Conservation (phyloP, 768 basidiomycete species). For the Lactarius tabidus region DNA sequence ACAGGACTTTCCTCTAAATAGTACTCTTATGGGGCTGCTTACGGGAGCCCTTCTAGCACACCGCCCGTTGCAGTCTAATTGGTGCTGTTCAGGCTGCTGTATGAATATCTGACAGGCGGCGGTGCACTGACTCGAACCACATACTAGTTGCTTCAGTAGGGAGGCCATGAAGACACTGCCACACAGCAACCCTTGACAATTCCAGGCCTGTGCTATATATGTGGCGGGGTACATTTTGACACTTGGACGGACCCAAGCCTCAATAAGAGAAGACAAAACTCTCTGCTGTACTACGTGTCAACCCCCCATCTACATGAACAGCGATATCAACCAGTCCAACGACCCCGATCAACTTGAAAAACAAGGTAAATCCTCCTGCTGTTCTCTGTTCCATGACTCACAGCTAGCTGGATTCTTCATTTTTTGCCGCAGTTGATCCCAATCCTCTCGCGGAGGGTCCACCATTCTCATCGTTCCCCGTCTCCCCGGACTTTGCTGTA, state of each 20-base stretch:
- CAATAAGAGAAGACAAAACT: background rate
- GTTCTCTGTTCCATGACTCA: background rate
- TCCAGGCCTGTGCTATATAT: background rate
- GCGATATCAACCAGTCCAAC: background rate
- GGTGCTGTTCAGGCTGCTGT: no score
- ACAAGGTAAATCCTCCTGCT: background rate
- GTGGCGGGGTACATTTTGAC: background rate
- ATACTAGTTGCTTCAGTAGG: background rate
- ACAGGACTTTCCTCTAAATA: background rate
- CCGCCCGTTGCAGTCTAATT: background rate
- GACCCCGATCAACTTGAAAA: background rate
- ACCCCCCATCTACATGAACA: background rate
- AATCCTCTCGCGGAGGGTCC: background rate
- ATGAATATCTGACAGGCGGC: background rate
- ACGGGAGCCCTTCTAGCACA: background rate
- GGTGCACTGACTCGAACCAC: conserved; percentile 2
- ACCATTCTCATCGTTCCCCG: background rate
- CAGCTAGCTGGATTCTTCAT: background rate
- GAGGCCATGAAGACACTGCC: no score
- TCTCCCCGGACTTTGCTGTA: background rate
- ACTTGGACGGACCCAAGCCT: background rate
- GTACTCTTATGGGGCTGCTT: background rate
- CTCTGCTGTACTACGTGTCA: conserved; percentile 12
- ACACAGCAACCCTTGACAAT: background rate
- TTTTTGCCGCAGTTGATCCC: background rate